Conservation (phyloP, 768 basidiomycete genomes). For the Neoboletus magnificus region DNA sequence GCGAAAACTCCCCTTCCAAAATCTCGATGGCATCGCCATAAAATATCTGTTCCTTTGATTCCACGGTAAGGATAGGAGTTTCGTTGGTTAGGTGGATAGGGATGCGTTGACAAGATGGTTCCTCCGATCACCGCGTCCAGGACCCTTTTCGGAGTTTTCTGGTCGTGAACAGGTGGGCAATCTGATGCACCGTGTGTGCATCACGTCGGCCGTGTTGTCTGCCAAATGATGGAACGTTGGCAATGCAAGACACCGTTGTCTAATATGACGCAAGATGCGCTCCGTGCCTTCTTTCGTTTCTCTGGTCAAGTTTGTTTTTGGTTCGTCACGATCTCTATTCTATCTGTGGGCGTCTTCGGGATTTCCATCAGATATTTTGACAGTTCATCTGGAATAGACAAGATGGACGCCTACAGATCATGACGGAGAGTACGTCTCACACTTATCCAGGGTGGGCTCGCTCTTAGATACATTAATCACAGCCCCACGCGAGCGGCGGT, state of each 20-base stretch:
- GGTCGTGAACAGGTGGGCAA: not conserved
- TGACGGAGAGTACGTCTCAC: not conserved
- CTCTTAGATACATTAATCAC: not conserved
- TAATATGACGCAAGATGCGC: not conserved
- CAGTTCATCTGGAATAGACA: not conserved
- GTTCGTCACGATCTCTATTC: not conserved
- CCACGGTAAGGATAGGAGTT: too few relatives aligned
- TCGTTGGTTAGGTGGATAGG: not conserved
- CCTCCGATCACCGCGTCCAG: not conserved
- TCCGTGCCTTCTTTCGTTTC: not conserved
- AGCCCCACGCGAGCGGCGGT: conserved; percentile 1
- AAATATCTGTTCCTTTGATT: not conserved
- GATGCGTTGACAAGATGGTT: not conserved
- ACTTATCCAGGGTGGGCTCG: not conserved
- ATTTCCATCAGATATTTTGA: conserved; percentile 1
- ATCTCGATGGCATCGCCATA: not conserved
- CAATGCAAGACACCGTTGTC: not conserved
- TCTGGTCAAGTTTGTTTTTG: not conserved
- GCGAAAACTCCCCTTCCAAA: not conserved
- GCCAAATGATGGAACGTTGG: not conserved
- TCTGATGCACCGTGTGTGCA: not conserved
- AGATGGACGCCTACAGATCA: conserved; percentile 11
- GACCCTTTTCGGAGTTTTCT: conserved; percentile 1
- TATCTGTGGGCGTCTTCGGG: conserved; percentile 10
- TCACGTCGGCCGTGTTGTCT: not conserved